Base-by-base conservation (phyloP, 2,329 filamentous ascomycete genomes). In the Xylaria multiplex region DNA sequence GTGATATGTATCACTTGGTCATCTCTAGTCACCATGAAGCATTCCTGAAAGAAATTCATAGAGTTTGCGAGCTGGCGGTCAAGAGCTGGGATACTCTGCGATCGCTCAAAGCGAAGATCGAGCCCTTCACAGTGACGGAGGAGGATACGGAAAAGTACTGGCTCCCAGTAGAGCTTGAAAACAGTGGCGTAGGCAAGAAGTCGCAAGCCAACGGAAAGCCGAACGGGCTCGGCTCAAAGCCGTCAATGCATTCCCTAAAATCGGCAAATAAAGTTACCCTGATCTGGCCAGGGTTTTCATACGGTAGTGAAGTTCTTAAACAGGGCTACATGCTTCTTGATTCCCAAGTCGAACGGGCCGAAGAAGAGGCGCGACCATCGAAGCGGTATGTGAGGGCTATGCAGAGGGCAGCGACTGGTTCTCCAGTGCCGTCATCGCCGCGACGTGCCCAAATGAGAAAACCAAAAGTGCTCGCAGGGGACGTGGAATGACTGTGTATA, bases 261-360 rank as follows among this genome's bases (percentile, higher is more conserved):
- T 52, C 62, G 1, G 57, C 65, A 5, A 65, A 58, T 24, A 62
- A 55, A 54, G 46, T 68, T 11, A 50, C 22, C 11, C 35, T 64
- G 9, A 30, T 69, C 19, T 69, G 67, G 67, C 67, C 67, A 0
- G 67, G 67, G 2, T 69, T 69, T 11, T 63, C 56, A 6, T 61
- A 64, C 8, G 67, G 62, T 9, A 53, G 42, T 0, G 53, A 69
- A 3, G 65, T 67, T 1, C 57, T 68, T 16, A 67, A 64, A 50
- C 65, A 59, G 16, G 67, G 67, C 6, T 69, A 59, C 48, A 68
- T 69, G 67, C 65, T 69, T 11, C 55, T 69, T 0, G 65, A 67
- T 0, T 61, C 65, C 1, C 67, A 69, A 32, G 59, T 69, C 2
- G 52, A 42, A 11, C 6, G 22, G 2, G 62, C 65, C 7, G 59